Percentiles rank a stretch among this genome's conserved stretches.
Evolutionary conservation across 73 alveolate genomes (phyloP).

Genomic region (Paramecium bursaria): DNA sequence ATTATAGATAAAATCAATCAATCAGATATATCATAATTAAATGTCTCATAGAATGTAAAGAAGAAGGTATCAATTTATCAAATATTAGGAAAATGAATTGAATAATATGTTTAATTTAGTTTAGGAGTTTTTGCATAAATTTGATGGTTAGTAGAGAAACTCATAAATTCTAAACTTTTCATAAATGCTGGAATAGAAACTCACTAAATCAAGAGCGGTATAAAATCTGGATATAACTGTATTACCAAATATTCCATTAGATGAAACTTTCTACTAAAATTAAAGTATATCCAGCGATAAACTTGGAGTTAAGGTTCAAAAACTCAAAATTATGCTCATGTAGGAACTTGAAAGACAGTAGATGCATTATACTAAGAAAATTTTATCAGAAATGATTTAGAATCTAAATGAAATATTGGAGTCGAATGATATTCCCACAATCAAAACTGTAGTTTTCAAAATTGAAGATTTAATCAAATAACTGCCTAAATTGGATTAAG

Average conservation of each 20-base stretch:
- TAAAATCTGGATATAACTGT: constrained; percentile 18
- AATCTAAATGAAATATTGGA: constrained; percentile 23
- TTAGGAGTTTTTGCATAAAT: constrained; percentile 13
- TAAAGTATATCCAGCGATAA: constrained; percentile 5
- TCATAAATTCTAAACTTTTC: constrained; percentile 14
- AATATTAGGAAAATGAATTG: constrained; percentile 23
- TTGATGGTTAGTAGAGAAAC: constrained; percentile 25
- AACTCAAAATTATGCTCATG: background rate
- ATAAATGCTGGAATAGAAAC: background rate
- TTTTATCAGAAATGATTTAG: constrained; percentile 39
- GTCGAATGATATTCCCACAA: constrained; percentile 42
- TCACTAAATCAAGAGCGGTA: constrained; percentile 4
- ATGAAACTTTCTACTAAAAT: constrained; percentile 51
- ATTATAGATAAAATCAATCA: constrained; percentile 36
- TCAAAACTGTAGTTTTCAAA: constrained; percentile 18
- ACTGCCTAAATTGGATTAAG: constrained; percentile 29
- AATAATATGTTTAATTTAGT: constrained; percentile 36
- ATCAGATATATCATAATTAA: constrained; percentile 46
- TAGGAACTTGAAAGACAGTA: constrained; percentile 19
- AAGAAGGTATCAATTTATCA: constrained; percentile 11
- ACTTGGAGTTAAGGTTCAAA: background rate
- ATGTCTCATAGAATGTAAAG: background rate
- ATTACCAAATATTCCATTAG: constrained; percentile 36
- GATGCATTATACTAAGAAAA: constrained; percentile 11
- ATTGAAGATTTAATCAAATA: constrained; percentile 28